Evolutionary conservation across 352 stramenopile species (phyloP), one percentile per base, ranked within the genome.

Genomic region (Globisporangium cystogenes): DNA sequence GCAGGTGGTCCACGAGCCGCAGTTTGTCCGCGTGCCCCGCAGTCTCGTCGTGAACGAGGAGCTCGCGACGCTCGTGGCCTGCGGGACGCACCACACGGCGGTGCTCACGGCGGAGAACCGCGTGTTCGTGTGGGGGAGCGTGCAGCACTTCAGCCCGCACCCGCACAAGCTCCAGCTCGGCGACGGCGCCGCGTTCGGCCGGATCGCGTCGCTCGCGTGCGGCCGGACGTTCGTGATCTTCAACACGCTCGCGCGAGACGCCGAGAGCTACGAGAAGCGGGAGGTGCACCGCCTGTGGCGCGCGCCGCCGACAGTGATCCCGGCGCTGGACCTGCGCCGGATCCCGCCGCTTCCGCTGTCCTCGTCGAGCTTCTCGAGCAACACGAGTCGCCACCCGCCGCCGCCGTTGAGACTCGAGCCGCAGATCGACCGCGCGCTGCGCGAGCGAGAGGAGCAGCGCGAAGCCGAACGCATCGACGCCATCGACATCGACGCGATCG

Each of bases 151-250:
- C 55, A 67, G 62, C 26, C 56, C 69, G 0, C 48, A 60, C 4
- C 74, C 76, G 8, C 59, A 53, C 3, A 68, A 70, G 26, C 57
- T 90, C 6, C 48, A 58, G 24, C 59, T 81, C 7, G 35, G 52
- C 3, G 55, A 67, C 33, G 67, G 63, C 14, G 55, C 66, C 6
- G 51, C 61, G 0, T 86, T 86, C 60, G 66, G 65, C 2, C 60
- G 61, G 11, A 77, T 90, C 37, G 67, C 62, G 14, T 84, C 78
- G 21, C 63, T 92, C 26, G 67, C 79, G 18, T 92, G 82, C 64
- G 82, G 82, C 12, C 67, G 74, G 24, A 86, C 68, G 7, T 92
- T 90, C 29, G 89, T 81, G 8, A 53, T 87, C 20, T 90, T 90
- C 55, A 90, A 86, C 59, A 90, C 77, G 4, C 24, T 84, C 18